Percentiles rank a stretch among this genome's conserved stretches.
phyloP scores from a whole-genome alignment of 192 early-diverging fungal genomes.

The Lobosporangium transversale region DNA sequence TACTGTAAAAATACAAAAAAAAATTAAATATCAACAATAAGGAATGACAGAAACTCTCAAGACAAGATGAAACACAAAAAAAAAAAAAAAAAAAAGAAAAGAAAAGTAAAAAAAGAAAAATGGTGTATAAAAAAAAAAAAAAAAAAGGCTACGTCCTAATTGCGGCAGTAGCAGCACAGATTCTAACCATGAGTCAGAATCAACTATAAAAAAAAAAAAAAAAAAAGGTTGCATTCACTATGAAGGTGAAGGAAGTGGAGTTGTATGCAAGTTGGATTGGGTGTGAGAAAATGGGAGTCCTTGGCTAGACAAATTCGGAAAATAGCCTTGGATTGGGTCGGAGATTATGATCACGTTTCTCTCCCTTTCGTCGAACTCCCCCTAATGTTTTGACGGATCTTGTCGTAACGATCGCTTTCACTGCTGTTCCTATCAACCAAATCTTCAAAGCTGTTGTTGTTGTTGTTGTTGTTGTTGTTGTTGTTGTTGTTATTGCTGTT shows the following conservation, averaged over 20 bases:
- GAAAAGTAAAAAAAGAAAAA: neutral
- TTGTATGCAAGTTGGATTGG: neutral
- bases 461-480: neutral
- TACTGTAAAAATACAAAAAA: no score
- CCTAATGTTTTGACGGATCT: no score
- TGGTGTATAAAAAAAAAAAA: conserved; percentile 2
- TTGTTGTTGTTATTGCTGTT: neutral
- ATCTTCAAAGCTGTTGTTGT: neutral
- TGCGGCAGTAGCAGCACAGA: neutral
- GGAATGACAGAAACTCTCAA: neutral
- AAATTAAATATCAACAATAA: neutral
- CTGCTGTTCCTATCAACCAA: conserved; percentile 11
- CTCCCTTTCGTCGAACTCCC: no score
- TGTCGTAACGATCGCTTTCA: neutral
- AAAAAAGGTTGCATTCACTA: conserved; percentile 9
- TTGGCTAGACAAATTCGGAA: conserved; percentile 2
- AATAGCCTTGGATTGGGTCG: neutral
- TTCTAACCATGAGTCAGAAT: no score
- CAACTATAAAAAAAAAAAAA: conserved; percentile 12
- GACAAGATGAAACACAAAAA: neutral
- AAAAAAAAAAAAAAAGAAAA: conserved; percentile 7
- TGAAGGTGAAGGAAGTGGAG: neutral
- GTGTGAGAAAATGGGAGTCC: conserved; percentile 12
- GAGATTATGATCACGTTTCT: no score
- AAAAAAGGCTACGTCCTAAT: neutral